phyloP scores from a whole-genome alignment of 768 basidiomycete species.

The Collybiopsis confluens region DNA sequence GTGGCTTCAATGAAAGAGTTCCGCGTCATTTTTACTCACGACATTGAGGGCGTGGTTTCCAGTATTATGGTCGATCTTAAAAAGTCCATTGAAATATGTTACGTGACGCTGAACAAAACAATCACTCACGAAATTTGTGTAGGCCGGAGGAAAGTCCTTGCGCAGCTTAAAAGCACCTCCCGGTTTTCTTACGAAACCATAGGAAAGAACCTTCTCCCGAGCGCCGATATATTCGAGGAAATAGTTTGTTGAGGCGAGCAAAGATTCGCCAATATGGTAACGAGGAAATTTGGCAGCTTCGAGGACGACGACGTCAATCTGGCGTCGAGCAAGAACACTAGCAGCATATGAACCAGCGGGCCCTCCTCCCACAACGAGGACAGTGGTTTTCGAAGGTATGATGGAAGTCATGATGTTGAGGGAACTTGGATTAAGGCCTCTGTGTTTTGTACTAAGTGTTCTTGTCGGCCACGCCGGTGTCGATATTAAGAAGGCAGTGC shows the following conservation, averaged over 20 bases:
- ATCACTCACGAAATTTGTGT: not conserved
- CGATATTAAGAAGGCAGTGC: too few relatives aligned
- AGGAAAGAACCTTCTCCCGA: conserved; percentile 35
- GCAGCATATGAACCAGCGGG: conserved; percentile 24
- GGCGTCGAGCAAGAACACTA: conserved; percentile 21
- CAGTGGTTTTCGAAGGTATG: not conserved
- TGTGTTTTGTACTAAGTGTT: too few relatives aligned
- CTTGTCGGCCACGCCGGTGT: too few relatives aligned
- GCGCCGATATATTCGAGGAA: conserved; percentile 49
- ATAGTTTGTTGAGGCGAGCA: conserved; percentile 37
- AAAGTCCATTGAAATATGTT: not conserved
- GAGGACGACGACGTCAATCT: conserved; percentile 20
- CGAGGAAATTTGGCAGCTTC: conserved; percentile 22
- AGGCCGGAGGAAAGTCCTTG: conserved; percentile 17
- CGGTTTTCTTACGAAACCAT: conserved; percentile 46
- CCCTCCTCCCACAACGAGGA: conserved; percentile 37
- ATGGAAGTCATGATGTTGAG: too few relatives aligned
- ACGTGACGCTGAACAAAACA: not conserved
- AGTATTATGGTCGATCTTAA: conserved; percentile 45
- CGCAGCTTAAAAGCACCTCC: conserved; percentile 61
- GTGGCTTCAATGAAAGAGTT: too few relatives aligned
- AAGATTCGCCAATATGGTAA: conserved; percentile 37
- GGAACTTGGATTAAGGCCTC: too few relatives aligned
- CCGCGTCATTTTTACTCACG: conserved; percentile 26
- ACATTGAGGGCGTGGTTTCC: conserved; percentile 59